Percentiles rank a stretch among this genome's conserved stretches.
Evolutionary conservation across 495 filamentous ascomycete genomes (phyloP).

Genomic region (Sordaria brevicollis): DNA sequence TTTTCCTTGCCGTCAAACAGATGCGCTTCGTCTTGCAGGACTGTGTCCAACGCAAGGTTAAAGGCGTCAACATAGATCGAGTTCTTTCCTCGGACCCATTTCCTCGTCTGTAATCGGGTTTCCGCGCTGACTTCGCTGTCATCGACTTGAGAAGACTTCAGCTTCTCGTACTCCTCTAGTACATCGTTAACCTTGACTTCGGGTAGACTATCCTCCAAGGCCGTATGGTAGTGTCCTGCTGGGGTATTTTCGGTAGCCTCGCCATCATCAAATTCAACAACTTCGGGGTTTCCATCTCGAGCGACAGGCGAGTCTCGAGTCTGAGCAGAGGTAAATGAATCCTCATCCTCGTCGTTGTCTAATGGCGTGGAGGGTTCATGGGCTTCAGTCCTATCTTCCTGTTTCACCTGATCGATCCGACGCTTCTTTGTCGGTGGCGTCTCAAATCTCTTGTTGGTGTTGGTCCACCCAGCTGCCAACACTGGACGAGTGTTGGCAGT

Average conservation of each 20-base stretch:
- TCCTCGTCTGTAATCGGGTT: conserved; percentile 24
- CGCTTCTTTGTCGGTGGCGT: conserved; percentile 23
- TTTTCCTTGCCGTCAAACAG: conserved; percentile 76
- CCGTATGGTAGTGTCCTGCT: conserved; percentile 37
- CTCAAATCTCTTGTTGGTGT: conserved; percentile 5
- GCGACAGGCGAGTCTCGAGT: background rate
- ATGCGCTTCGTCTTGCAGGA: conserved; percentile 80
- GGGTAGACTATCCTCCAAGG: conserved; percentile 69
- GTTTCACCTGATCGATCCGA: conserved; percentile 18
- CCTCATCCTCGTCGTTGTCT: background rate
- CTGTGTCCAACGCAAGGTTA: conserved; percentile 84
- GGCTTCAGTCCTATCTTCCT: conserved; percentile 15
- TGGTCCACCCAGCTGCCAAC: background rate
- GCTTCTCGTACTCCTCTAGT: conserved; percentile 69
- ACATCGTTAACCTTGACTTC: conserved; percentile 57
- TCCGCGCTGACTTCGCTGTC: conserved; percentile 30
- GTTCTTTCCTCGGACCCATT: conserved; percentile 46
- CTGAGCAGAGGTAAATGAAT: background rate
- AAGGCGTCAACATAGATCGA: conserved; percentile 98
- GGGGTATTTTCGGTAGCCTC: conserved; percentile 16
- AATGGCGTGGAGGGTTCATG: conserved; percentile 1
- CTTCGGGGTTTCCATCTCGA: background rate
- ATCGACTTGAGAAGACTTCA: conserved; percentile 31
- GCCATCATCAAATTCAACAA: conserved; percentile 12
- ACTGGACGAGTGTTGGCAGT: background rate